Evolutionary conservation across 805 yeast genomes (phyloP).

Genomic region (Zygotorulaspora chibaensis): DNA sequence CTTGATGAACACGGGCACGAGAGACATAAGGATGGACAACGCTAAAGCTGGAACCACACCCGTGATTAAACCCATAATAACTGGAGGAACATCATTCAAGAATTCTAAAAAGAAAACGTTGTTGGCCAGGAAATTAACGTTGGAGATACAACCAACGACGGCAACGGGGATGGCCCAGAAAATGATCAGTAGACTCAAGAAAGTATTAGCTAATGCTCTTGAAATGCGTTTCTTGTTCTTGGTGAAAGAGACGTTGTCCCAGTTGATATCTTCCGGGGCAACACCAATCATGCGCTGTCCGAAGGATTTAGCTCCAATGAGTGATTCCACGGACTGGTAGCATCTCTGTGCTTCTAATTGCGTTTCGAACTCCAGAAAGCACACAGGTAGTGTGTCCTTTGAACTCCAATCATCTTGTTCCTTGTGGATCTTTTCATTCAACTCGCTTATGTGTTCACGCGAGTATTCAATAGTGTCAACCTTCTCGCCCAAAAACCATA

Average conservation of each 20-base stretch:
- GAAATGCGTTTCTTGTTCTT: conserved; percentile 55
- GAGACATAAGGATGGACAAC: conserved; percentile 75
- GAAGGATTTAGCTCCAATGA: conserved; percentile 41
- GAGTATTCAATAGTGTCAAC: conserved; percentile 80
- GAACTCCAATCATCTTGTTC: conserved; percentile 52
- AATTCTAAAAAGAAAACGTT: conserved; percentile 72
- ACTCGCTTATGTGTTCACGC: conserved; percentile 59
- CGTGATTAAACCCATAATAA: conserved; percentile 76
- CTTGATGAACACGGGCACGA: conserved; percentile 81
- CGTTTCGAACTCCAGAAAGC: conserved; percentile 73
- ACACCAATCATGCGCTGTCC: conserved; percentile 53
- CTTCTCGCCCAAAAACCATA: conserved; percentile 59
- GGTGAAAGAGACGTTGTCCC: conserved; percentile 68
- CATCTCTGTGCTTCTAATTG: conserved; percentile 89
- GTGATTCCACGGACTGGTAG: conserved; percentile 69
- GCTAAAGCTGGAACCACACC: conserved; percentile 81
- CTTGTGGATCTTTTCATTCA: conserved; percentile 58
- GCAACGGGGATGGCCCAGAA: conserved; percentile 98
- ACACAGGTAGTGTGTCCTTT: conserved; percentile 57
- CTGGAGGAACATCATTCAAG: conserved; percentile 66
- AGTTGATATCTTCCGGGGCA: conserved; percentile 77
- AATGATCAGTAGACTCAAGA: conserved; percentile 64
- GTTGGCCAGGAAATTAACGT: conserved; percentile 67
- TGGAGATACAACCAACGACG: conserved; percentile 92
- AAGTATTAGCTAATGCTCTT: conserved; percentile 53